These are phyloP conservation scores for Elaeagnus macrophylla DNA, from an alignment of 306 rosid species.

Conservation along the genomic window DNA sequence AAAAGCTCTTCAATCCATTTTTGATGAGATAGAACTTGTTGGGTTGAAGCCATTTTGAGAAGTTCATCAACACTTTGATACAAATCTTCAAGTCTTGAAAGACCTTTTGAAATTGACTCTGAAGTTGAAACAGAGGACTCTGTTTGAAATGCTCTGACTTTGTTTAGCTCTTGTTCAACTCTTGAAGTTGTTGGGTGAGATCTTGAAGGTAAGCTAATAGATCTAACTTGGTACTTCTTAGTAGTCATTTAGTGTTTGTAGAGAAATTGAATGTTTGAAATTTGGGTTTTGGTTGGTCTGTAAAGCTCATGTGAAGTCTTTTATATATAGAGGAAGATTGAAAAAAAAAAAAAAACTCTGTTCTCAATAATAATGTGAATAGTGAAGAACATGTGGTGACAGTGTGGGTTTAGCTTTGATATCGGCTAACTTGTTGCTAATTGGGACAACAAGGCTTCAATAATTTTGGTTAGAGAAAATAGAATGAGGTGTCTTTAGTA, in stretches of 20 bases:
- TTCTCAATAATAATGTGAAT: neutral
- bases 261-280: neutral
- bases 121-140: constrained; percentile 25
- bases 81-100: constrained; percentile 38
- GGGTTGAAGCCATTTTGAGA: constrained; percentile 50
- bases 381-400: constrained; percentile 32
- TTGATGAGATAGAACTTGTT: constrained; percentile 33
- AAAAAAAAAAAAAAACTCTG: neutral
- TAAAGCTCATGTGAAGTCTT: neutral
- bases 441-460: constrained; percentile 27
- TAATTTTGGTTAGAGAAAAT: constrained; percentile 8
- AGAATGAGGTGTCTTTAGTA: constrained; percentile 17
- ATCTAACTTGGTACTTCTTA: constrained; percentile 33
- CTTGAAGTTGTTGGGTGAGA: constrained; percentile 47
- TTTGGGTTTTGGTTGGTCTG: neutral
- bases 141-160: constrained; percentile 31
- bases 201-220: constrained; percentile 54
- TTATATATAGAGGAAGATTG: constrained; percentile 7
- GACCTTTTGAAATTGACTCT: constrained; percentile 22
- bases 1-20: constrained; percentile 39
- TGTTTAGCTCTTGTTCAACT: constrained; percentile 41
- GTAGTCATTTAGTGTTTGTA: constrained; percentile 27
- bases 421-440: constrained; percentile 25
- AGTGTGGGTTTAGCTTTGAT: constrained; percentile 19
- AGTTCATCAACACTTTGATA: constrained; percentile 44